Conservation (phyloP, 257 asterid genomes). For the Solanum chmielewskii region DNA sequence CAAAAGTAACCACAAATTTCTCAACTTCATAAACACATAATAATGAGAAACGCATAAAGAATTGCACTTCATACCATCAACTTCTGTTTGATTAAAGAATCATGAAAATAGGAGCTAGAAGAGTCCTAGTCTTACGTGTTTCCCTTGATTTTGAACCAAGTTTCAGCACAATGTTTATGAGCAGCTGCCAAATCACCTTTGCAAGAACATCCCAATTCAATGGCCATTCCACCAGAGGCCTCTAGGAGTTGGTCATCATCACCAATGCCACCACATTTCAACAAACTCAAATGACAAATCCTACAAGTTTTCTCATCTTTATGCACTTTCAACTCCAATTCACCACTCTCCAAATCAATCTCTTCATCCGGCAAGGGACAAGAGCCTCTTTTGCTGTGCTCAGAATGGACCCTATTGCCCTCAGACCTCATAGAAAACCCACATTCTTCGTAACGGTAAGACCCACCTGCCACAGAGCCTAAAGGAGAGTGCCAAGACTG, state of each 20-base stretch:
- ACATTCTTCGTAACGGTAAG: slow-evolving; percentile 12
- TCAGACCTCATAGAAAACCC: slow-evolving; percentile 17
- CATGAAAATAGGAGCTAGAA: not conserved
- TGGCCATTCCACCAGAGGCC: slow-evolving; percentile 6
- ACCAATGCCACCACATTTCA: slow-evolving; percentile 7
- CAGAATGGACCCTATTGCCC: not conserved
- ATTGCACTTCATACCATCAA: not conserved
- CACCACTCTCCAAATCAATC: slow-evolving; percentile 39
- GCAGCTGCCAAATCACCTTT: slow-evolving; percentile 50
- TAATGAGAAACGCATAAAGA: not conserved
- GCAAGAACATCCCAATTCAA: slow-evolving; percentile 42
- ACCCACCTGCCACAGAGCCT: slow-evolving; percentile 17
- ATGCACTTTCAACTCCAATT: slow-evolving; percentile 23
- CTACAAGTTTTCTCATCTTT: slow-evolving; percentile 24
- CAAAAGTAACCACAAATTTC: not conserved
- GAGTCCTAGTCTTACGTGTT: slow-evolving; percentile 26
- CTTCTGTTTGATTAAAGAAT: not conserved
- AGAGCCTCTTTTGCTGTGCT: slow-evolving; percentile 8
- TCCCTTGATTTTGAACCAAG: slow-evolving; percentile 46
- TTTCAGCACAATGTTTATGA: slow-evolving; percentile 44
- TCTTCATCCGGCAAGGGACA: slow-evolving; percentile 8
- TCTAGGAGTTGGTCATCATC: slow-evolving; percentile 10
- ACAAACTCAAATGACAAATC: slow-evolving; percentile 35
- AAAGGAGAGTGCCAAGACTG: slow-evolving; percentile 12
- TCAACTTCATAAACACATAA: not conserved